Base-by-base conservation (phyloP, 2,329 filamentous ascomycete genomes). In the Aspergillus puulaauensis region DNA sequence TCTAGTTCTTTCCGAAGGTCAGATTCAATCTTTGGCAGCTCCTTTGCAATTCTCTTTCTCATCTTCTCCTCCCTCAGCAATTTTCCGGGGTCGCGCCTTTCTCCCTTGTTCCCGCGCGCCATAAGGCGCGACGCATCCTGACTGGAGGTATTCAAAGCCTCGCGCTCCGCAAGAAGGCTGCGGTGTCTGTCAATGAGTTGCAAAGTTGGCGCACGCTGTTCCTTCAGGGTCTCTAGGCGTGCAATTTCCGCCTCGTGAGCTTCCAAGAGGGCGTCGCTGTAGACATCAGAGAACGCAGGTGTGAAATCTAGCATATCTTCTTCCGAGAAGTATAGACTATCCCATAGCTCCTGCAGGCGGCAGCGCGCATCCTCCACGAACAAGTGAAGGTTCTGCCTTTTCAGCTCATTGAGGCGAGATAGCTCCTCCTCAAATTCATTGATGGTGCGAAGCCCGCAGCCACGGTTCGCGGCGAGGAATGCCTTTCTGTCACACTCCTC, bases 241-340 rank as follows among this genome's bases (percentile, higher is more conserved):
- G 81, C 79, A 63, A 99, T 93, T 71, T 99, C 96, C 19, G 89
- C 87, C 78, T 99, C 95, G 69, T 99, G 96, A 0, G 95, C 93
- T 64, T 96, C 93, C 0, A 99, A 84, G 9, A 99, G 83, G 4
- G 95, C 95, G 73, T 99, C 95, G 67, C 92, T 97, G 77, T 96
- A 97, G 19, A 97, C 93, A 71, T 98, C 95, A 11, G 92, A 96
- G 73, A 98, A 98, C 43, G 93, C 95, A 0, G 96, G 95, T 0
- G 93, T 95, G 67, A 99, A 99, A 65, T 97, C 93, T 56, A 98
- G 85, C 93, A 98, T 98, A 77, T 99, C 95, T 69, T 99, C 95
- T 72, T 99, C 95, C 0, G 91, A 96, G 70, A 96, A 93, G 79
- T 95, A 98, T 1, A 99, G 79, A 0, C 86, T 82, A 71, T 99